phyloP scores from a whole-genome alignment of 176 grass and related monocot genomes.

The Alopecurus myosuroides region DNA sequence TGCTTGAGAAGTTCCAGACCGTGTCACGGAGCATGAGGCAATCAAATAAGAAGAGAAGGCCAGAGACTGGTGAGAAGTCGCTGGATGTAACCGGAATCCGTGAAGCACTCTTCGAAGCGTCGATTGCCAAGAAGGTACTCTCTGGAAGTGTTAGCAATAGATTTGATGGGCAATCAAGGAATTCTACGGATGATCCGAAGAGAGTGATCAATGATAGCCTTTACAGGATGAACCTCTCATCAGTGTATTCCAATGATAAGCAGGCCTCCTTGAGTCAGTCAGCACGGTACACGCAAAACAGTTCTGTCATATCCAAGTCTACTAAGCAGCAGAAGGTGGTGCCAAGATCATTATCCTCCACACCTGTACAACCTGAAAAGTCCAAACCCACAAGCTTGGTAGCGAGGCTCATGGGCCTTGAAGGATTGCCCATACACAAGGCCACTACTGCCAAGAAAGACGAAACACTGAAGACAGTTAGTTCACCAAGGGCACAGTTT shows the following conservation, averaged over 20 bases:
- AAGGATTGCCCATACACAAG: slow-evolving; percentile 39
- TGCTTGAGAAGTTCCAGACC: slow-evolving; percentile 64
- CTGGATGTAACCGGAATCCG: slow-evolving; percentile 8
- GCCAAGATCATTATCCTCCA: slow-evolving; percentile 4
- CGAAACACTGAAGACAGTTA: slow-evolving; percentile 32
- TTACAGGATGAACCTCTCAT: slow-evolving; percentile 45
- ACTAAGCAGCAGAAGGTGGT: slow-evolving; percentile 14
- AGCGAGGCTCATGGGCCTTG: slow-evolving; percentile 92
- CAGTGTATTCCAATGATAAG: slow-evolving; percentile 32
- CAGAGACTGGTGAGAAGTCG: slow-evolving; percentile 13
- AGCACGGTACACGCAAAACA: slow-evolving; percentile 19
- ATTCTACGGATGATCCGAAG: slow-evolving; percentile 45
- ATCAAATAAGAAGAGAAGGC: slow-evolving; percentile 44
- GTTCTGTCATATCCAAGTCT: slow-evolving; percentile 27
- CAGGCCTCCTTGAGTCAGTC: slow-evolving; percentile 43
- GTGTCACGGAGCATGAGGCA: slow-evolving; percentile 27
- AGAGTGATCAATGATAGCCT: slow-evolving; percentile 58
- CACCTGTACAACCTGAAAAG: slow-evolving; percentile 30
- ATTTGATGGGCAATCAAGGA: slow-evolving; percentile 20
- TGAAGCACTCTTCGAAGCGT: slow-evolving; percentile 20
- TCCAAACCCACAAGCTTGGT: slow-evolving; percentile 52
- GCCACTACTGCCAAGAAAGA: slow-evolving; percentile 33
- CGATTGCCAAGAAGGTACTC: slow-evolving; percentile 15
- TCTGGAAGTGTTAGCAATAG: slow-evolving; percentile 2
- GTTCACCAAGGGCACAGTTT: slow-evolving; percentile 46